Conservation (phyloP, 768 basidiomycete genomes). For the Suillus occidentalis region DNA sequence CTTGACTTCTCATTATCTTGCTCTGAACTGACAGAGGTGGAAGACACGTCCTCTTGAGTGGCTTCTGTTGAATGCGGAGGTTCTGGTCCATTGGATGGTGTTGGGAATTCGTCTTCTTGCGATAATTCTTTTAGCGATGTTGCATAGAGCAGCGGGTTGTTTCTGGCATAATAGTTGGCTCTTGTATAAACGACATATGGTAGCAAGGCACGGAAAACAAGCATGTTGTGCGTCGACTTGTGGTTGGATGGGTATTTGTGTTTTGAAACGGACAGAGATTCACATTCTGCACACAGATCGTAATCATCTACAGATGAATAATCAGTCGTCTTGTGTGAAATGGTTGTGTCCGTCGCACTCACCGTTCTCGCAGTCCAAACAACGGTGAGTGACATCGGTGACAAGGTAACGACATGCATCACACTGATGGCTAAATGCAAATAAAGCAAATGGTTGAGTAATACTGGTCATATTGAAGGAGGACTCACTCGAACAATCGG, state of each 20-base stretch:
- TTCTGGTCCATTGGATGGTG: background rate
- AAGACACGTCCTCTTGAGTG: background rate
- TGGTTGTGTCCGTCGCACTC: background rate
- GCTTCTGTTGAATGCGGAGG: background rate
- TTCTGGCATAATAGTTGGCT: no score
- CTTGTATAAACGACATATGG: no score
- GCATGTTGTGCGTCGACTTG: background rate
- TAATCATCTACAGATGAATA: background rate
- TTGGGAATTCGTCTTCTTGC: background rate
- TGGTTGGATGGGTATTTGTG: background rate
- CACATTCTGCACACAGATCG: background rate
- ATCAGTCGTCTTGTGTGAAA: background rate
- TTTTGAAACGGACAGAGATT: background rate
- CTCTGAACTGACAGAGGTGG: background rate
- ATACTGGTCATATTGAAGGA: background rate
- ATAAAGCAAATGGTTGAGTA: background rate
- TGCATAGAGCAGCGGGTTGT: no score
- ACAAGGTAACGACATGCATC: background rate
- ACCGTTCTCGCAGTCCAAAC: background rate
- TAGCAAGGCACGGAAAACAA: background rate
- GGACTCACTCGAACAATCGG: background rate
- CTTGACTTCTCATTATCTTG: background rate
- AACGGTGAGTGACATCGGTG: background rate
- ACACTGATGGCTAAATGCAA: background rate
- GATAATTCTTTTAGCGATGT: no score